phyloP scores from a whole-genome alignment of 75 land plant genomes.

The Pinus albicaulis region DNA sequence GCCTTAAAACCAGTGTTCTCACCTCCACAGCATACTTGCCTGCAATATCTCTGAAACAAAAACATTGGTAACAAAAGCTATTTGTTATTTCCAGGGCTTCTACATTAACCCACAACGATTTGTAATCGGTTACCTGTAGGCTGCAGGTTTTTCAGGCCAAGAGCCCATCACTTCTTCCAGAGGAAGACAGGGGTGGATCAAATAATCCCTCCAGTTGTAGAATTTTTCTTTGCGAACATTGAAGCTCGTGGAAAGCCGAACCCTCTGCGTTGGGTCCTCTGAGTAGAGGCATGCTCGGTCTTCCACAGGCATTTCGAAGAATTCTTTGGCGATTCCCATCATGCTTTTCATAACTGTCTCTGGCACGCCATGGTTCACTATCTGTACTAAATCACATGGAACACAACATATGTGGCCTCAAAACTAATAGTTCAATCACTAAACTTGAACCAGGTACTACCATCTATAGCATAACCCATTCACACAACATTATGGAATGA shows the following conservation, averaged over 20 bases:
- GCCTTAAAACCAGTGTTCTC: constrained; percentile 22
- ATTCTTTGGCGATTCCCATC: neutral
- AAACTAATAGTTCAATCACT: too few relatives aligned
- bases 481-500: too few relatives aligned
- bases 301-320: neutral
- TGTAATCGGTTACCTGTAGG: neutral
- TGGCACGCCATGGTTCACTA: neutral
- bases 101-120: too few relatives aligned
- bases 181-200: neutral
- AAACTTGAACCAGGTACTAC: too few relatives aligned
- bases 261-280: neutral
- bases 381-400: too few relatives aligned
- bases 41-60: constrained; percentile 22
- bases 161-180: neutral
- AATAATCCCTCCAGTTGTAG: neutral
- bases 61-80: too few relatives aligned
- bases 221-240: neutral
- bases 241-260: neutral
- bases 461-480: too few relatives aligned
- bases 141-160: constrained; percentile 2
- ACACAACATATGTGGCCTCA: too few relatives aligned
- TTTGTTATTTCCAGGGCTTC: too few relatives aligned
- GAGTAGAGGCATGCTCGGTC: neutral
- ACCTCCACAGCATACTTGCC: constrained; percentile 21
- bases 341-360: neutral